Evolutionary conservation across 148 eudicot genomes (phyloP), one percentile per base, ranked within the genome.

Genomic region (Rhododendron williamsianum): DNA sequence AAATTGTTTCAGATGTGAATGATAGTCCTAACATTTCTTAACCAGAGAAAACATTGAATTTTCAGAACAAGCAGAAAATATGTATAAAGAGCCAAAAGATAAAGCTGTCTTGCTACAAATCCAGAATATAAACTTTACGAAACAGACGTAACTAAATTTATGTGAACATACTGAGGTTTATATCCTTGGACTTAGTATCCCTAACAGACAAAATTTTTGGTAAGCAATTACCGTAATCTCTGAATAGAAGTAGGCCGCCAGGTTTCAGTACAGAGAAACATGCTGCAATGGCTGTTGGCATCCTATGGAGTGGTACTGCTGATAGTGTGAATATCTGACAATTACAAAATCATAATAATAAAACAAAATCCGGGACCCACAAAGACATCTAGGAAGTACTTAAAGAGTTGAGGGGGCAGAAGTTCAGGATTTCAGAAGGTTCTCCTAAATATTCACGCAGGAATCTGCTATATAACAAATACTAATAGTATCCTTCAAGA

Each of bases 281-380:
- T 86, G 92, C 93, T 83, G 84, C 87, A 81, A 97, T 79, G 27
- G 98, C 98, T 82, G 82, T 56, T 60, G 90, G 88, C 98, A 97
- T 95, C 90, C 94, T 94, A 72, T 89, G 88, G 60, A 90, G 89
- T 27, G 98, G 98, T 85, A 97, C 91, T 8, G 99, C 99, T 36
- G 99, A 97, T 81, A 97, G 84, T 1, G 98, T 95, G 90, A 97
- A 95, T 84, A 97, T 91, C 99, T 97, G 92, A 35, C 71, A 84
- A 77, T 38, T 51, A 48, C 23, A 76, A 9, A 83, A 80, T 51
- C 43, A 15, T 38, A 83, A 69, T 8, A 23, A 13, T 30, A 56
- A 81, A 78, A 3, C 12, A 81, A 74, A 74, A 82, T 38, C 51
- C 38, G 60, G 25, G 18, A 16, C 16, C 65, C 19, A 6, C 46